phyloP scores from a whole-genome alignment of 1,284 basidiomycete species.

The Melampsora americana region DNA sequence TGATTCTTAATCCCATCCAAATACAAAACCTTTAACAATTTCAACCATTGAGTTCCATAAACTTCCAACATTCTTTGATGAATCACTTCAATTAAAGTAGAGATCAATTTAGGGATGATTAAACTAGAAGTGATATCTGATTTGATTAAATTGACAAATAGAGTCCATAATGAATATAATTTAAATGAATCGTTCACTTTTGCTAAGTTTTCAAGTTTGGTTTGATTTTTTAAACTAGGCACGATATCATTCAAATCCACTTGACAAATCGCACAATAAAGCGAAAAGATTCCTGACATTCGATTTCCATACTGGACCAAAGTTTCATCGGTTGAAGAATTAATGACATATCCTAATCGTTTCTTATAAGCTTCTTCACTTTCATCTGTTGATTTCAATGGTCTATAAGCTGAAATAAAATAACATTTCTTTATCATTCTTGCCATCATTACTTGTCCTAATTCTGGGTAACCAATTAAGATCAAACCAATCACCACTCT shows the following conservation, averaged over 20 bases:
- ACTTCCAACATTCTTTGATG: slow-evolving; percentile 23
- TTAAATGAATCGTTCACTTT: slow-evolving; percentile 14
- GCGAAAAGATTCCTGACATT: slow-evolving; percentile 76
- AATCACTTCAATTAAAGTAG: slow-evolving; percentile 28
- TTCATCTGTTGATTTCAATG: slow-evolving; percentile 54
- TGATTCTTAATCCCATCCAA: slow-evolving; percentile 8
- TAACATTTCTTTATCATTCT: slow-evolving; percentile 76
- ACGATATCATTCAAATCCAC: slow-evolving; percentile 54
- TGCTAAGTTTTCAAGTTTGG: not conserved
- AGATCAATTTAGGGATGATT: slow-evolving; percentile 1
- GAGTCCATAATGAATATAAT: slow-evolving; percentile 22
- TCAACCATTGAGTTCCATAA: slow-evolving; percentile 26
- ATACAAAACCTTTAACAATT: slow-evolving; percentile 11
- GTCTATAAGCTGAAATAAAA: slow-evolving; percentile 58
- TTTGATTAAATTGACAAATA: slow-evolving; percentile 24
- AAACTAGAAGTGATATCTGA: not conserved
- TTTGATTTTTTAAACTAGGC: slow-evolving; percentile 48
- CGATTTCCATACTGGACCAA: slow-evolving; percentile 68
- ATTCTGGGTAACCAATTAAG: slow-evolving; percentile 58
- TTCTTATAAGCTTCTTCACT: slow-evolving; percentile 64
- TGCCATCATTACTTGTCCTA: slow-evolving; percentile 77
- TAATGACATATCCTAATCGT: slow-evolving; percentile 65
- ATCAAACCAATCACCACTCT: slow-evolving; percentile 70
- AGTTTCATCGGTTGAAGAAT: slow-evolving; percentile 58
- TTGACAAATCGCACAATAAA: slow-evolving; percentile 78